phyloP scores from a whole-genome alignment of 352 stramenopile species.

The Phytophthora pinifolia region DNA sequence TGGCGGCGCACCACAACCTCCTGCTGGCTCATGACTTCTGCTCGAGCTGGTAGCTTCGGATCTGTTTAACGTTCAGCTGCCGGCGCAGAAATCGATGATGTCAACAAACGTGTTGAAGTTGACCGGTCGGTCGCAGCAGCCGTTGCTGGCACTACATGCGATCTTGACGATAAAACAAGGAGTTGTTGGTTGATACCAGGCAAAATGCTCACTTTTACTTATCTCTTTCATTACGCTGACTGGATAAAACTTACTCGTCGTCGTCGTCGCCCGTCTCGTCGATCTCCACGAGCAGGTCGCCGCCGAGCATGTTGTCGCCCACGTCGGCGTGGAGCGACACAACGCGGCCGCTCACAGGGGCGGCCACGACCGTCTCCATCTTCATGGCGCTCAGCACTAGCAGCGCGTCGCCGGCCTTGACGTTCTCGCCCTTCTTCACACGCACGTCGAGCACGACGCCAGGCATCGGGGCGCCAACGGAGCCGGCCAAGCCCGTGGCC shows the following conservation, averaged over 20 bases:
- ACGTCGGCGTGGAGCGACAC: constrained; percentile 90
- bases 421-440: constrained; percentile 90
- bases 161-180: too few species aligned
- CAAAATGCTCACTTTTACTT: too few species aligned
- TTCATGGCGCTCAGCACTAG: constrained; percentile 98
- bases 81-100: too few species aligned
- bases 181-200: too few species aligned
- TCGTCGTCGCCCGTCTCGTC: constrained; percentile 77
- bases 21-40: constrained; percentile 1
- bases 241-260: constrained; percentile 41
- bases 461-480: constrained; percentile 96
- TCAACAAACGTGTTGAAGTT: constrained; percentile 8
- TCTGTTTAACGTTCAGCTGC: too few species aligned
- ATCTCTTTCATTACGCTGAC: not conserved
- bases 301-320: constrained; percentile 94
- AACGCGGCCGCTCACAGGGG: constrained; percentile 90
- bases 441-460: constrained; percentile 96
- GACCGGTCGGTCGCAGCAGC: not conserved
- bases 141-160: not conserved
- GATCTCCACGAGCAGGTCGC: constrained; percentile 96
- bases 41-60: too few species aligned
- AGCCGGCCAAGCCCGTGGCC: constrained; percentile 79
- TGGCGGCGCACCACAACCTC: constrained; percentile 43
- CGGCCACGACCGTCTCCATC: constrained; percentile 97
- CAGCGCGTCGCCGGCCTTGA: constrained; percentile 93